Evolutionary conservation across 2,329 filamentous ascomycete species (phyloP).

Genomic region (Neonectria neomacrospora): DNA sequence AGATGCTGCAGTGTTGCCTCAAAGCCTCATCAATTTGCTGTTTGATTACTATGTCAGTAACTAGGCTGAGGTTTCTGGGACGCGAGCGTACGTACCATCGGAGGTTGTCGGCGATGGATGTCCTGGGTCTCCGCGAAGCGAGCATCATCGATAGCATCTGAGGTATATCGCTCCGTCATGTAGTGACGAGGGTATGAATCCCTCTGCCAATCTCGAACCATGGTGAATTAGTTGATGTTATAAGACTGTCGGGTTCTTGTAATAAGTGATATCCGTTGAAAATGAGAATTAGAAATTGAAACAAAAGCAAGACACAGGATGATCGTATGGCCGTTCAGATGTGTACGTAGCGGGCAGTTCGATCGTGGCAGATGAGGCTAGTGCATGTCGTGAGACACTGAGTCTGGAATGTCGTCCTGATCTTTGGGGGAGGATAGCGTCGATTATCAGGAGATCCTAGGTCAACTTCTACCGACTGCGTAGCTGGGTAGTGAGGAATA

Average conservation of each 20-base stretch:
- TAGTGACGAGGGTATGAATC: conserved; percentile 54
- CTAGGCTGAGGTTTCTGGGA: neutral
- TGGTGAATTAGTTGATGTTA: conserved; percentile 32
- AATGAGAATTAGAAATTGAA: neutral
- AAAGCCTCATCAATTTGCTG: conserved; percentile 64
- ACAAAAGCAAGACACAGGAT: neutral
- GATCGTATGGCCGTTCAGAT: neutral
- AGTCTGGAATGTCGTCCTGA: conserved; percentile 11
- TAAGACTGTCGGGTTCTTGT: neutral
- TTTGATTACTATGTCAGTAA: conserved; percentile 26
- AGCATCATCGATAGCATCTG: conserved; percentile 46
- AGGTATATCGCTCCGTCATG: conserved; percentile 45
- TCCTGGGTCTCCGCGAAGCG: conserved; percentile 52
- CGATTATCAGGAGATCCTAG: neutral
- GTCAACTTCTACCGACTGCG: neutral
- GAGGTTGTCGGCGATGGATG: conserved; percentile 50
- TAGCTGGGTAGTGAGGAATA: neutral
- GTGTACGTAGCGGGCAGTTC: neutral
- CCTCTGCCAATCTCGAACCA: conserved; percentile 57
- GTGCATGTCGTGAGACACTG: conserved; percentile 37
- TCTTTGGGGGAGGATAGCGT: neutral
- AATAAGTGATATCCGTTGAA: neutral
- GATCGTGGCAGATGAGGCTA: conserved; percentile 23
- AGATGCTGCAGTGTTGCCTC: conserved; percentile 63
- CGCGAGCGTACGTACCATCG: conserved; percentile 53